Conservation (phyloP, 116 monocot genomes). For the Iris pallida region DNA sequence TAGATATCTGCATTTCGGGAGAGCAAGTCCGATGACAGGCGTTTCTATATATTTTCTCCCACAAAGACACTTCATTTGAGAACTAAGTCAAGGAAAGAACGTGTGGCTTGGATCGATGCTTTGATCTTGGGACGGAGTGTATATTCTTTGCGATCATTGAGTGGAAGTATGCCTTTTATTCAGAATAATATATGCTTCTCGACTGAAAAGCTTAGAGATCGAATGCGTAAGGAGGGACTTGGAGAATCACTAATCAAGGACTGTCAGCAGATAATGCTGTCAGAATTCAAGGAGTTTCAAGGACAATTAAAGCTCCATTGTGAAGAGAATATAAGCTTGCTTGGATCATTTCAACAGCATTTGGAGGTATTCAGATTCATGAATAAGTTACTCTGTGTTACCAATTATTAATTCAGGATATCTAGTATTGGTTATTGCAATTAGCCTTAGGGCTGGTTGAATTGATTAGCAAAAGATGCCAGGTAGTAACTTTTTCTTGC, state of each 20-base stretch:
- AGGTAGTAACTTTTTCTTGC: too few relatives aligned
- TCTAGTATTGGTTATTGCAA: too few relatives aligned
- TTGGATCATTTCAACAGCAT: slow-evolving; percentile 40
- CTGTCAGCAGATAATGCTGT: slow-evolving; percentile 76
- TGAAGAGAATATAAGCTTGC: slow-evolving; percentile 49
- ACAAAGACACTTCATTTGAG: slow-evolving; percentile 85
- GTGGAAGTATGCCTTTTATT: slow-evolving; percentile 24
- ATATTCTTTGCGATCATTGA: slow-evolving; percentile 29
- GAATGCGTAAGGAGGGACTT: slow-evolving; percentile 69
- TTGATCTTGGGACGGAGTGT: slow-evolving; percentile 49
- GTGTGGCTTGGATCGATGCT: slow-evolving; percentile 79
- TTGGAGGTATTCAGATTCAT: slow-evolving; percentile 45
- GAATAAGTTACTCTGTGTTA: too few relatives aligned
- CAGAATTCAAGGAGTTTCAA: slow-evolving; percentile 53
- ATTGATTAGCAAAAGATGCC: too few relatives aligned
- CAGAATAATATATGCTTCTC: slow-evolving; percentile 56
- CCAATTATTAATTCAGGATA: too few relatives aligned
- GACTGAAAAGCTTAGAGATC: slow-evolving; percentile 63
- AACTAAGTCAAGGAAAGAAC: slow-evolving; percentile 59
- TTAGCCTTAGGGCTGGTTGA: too few relatives aligned
- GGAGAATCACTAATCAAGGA: slow-evolving; percentile 60
- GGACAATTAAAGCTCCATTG: slow-evolving; percentile 37
- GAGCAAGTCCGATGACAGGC: slow-evolving; percentile 75
- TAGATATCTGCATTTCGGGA: slow-evolving; percentile 85
- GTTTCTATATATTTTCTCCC: slow-evolving; percentile 84